Evolutionary conservation across 2,329 filamentous ascomycete genomes (phyloP), one percentile per base, ranked within the genome.

Genomic region (Diaporthe sp.): DNA sequence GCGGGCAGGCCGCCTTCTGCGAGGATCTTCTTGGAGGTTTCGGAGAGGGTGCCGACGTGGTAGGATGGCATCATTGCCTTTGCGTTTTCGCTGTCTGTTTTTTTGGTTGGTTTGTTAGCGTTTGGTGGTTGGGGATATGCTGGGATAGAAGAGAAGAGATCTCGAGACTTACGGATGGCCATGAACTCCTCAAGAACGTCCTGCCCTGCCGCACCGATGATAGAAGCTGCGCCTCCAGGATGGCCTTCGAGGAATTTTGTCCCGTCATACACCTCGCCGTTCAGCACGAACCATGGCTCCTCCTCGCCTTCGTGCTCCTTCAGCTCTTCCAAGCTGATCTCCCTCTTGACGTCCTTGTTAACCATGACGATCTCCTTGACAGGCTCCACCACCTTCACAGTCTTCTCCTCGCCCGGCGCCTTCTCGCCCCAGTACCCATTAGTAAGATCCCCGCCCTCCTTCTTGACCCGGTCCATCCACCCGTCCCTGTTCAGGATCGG

Each of bases 391-490:
- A 81, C 82, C 3, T 79, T 80, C 8, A 86, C 84, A 69, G 86
- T 78, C 68, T 83, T 44, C 25, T 13, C 81, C 30, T 83, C 88
- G 1, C 89, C 90, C 3, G 88, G 86, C 50, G 91, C 82, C 75
- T 86, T 91, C 81, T 97, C 94, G 10, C 95, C 96, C 95, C 96
- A 98, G 79, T 92, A 92, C 0, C 94, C 94, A 78, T 97, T 97
- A 9, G 88, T 86, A 25, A 98, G 85, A 79, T 97, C 92, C 0
- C 95, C 94, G 1, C 96, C 95, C 0, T 88, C 87, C 77, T 94
- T 95, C 83, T 97, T 98, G 32, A 97, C 92, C 22, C 93, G 88
- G 79, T 97, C 95, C 96, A 98, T 98, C 96, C 96, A 98, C 0
- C 96, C 96, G 19, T 94, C 94, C 0, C 93, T 88, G 77, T 92